phyloP scores from a whole-genome alignment of 176 grass and related monocot genomes.

The Coix lacrymajobi region DNA sequence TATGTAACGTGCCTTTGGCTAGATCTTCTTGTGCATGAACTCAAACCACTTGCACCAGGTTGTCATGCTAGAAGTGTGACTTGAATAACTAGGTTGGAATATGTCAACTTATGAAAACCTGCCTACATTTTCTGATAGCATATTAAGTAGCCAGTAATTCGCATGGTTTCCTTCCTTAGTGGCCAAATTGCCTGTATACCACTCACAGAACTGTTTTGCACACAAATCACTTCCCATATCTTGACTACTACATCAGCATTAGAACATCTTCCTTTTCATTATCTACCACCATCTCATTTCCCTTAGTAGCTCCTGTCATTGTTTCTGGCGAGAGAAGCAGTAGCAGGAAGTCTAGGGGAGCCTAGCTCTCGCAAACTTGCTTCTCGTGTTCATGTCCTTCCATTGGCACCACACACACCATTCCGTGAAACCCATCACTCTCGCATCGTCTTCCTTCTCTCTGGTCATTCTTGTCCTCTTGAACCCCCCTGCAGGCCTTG shows the following conservation, averaged over 20 bases:
- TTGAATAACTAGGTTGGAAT: not conserved
- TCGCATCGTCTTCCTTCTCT: not conserved
- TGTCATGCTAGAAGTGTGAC: not conserved
- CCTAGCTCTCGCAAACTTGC: no score
- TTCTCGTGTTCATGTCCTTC: no score
- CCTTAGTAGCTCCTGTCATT: no score
- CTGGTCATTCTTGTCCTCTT: not conserved
- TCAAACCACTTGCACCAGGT: not conserved
- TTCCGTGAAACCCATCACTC: not conserved
- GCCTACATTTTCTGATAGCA: not conserved
- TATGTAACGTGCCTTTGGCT: not conserved
- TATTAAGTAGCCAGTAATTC: not conserved
- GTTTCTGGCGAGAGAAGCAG: no score
- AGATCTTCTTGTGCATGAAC: not conserved
- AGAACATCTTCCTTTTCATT: not conserved
- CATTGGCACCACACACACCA: no score
- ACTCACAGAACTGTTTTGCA: not conserved
- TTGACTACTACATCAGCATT: not conserved
- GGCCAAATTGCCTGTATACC: not conserved
- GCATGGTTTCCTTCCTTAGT: not conserved
- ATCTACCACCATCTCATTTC: no score
- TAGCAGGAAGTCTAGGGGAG: no score
- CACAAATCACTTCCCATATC: not conserved
- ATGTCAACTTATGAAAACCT: not conserved
- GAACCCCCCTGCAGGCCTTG: not conserved